Evolutionary conservation across 805 yeast species (phyloP).

Genomic region (Teunomyces barrocoloradensis): DNA sequence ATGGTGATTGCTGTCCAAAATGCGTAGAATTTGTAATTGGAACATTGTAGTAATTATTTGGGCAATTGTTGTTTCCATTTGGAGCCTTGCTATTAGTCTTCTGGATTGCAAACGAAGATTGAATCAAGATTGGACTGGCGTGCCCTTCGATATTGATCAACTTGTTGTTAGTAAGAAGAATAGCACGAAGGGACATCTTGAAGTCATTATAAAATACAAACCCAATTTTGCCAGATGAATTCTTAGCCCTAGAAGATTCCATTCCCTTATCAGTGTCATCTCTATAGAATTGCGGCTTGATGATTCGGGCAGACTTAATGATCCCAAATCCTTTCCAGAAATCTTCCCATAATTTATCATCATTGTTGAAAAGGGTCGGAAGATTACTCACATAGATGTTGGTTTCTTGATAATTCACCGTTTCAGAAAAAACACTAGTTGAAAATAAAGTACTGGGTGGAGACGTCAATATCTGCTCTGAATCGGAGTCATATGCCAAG

Average conservation of each 20-base stretch:
- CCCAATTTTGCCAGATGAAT: constrained; percentile 35
- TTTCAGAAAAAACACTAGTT: constrained; percentile 16
- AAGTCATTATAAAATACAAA: constrained; percentile 62
- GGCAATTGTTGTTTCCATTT: not conserved
- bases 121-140: constrained; percentile 24
- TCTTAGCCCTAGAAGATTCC: constrained; percentile 1
- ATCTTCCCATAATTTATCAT: constrained; percentile 39
- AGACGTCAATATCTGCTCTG: not conserved
- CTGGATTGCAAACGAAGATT: constrained; percentile 42
- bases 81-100: constrained; percentile 15
- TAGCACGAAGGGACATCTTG: constrained; percentile 61
- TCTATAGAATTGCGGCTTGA: constrained; percentile 39
- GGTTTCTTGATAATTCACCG: constrained; percentile 54
- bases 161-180: constrained; percentile 49
- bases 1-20: not conserved
- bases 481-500: not conserved
- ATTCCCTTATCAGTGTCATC: constrained; percentile 11
- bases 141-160: constrained; percentile 7
- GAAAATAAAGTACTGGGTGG: constrained; percentile 4
- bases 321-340: constrained; percentile 42
- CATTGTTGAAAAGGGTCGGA: constrained; percentile 54
- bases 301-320: constrained; percentile 41
- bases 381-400: constrained; percentile 70
- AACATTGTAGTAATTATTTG: not conserved
- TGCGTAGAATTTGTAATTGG: not conserved